A percentile compares a stretch with the other conserved stretches of the same genome.
Conservation (phyloP, 2,329 filamentous ascomycete genomes). For the Teratosphaeria viscida region DNA sequence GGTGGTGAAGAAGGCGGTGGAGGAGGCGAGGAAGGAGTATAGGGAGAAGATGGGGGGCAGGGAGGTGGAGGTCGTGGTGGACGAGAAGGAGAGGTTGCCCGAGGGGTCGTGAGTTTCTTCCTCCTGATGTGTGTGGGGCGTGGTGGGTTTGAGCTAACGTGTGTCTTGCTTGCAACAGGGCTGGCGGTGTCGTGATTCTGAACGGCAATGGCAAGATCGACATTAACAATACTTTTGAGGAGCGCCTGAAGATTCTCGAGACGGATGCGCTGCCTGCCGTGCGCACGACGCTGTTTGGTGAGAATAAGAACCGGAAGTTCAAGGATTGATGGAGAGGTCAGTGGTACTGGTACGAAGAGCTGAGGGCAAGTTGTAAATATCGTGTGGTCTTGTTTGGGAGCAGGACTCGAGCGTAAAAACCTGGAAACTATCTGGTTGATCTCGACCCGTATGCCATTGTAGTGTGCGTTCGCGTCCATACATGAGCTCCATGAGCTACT, state of each 20-base stretch:
- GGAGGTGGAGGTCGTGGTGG: conserved; percentile 59
- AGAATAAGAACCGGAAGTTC: conserved; percentile 94
- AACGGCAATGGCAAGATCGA: conserved; percentile 88
- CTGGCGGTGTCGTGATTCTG: conserved; percentile 72
- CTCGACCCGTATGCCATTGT: background rate
- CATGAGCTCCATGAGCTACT: background rate
- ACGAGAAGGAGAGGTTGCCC: conserved; percentile 68
- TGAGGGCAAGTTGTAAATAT: background rate
- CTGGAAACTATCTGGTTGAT: background rate
- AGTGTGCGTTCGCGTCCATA: background rate
- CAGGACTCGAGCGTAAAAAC: background rate
- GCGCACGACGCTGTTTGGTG: conserved; percentile 77
- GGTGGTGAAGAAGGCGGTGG: conserved; percentile 65
- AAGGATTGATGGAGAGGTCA: conserved; percentile 54
- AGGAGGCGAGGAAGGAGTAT: conserved; percentile 69
- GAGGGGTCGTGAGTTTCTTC: conserved; percentile 63
- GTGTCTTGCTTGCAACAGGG: conserved; percentile 40
- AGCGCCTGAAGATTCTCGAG: conserved; percentile 76
- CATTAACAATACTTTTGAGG: conserved; percentile 96
- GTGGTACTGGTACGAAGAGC: background rate
- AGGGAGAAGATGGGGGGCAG: conserved; percentile 61
- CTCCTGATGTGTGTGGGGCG: background rate
- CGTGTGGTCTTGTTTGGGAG: background rate
- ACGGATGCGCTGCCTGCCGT: conserved; percentile 75
- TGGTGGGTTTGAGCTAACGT: background rate